phyloP scores from a whole-genome alignment of 768 basidiomycete genomes.

The Grammothele lineata region DNA sequence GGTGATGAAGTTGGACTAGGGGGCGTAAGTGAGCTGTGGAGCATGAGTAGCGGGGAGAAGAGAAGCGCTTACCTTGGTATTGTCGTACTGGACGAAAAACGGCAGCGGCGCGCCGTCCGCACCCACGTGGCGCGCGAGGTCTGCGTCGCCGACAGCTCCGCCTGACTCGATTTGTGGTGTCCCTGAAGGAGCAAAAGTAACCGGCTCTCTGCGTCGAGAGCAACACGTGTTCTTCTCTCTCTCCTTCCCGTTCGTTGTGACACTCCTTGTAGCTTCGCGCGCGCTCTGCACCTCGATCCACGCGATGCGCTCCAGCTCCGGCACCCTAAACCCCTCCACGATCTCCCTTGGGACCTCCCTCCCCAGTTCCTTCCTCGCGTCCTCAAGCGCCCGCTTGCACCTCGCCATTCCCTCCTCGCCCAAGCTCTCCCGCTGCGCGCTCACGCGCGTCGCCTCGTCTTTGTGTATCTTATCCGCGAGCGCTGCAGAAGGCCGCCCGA shows the following conservation, averaged over 20 bases:
- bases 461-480: constrained; percentile 76
- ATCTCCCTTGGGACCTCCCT: constrained; percentile 74
- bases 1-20: constrained; percentile 81
- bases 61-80: constrained; percentile 80
- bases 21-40: too few relatives aligned
- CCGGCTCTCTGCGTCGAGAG: too few relatives aligned
- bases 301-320: constrained; percentile 81
- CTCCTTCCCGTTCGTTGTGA: too few relatives aligned
- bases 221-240: too few relatives aligned
- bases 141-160: constrained; percentile 28
- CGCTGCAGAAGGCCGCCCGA: constrained; percentile 79
- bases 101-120: constrained; percentile 64
- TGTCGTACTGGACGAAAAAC: constrained; percentile 90
- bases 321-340: constrained; percentile 80
- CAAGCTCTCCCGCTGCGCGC: constrained; percentile 57
- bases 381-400: constrained; percentile 62
- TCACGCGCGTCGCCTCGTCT: constrained; percentile 76
- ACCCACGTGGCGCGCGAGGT: constrained; percentile 58
- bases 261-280: constrained; percentile 56
- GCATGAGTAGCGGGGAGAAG: too few relatives aligned
- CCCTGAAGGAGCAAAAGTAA: too few relatives aligned
- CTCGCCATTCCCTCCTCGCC: constrained; percentile 77
- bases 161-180: too few relatives aligned
- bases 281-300: constrained; percentile 78
- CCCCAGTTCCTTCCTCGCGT: constrained; percentile 85